Evolutionary conservation across 495 filamentous ascomycete species (phyloP).

Genomic region (Hypoxylon cercidicola): DNA sequence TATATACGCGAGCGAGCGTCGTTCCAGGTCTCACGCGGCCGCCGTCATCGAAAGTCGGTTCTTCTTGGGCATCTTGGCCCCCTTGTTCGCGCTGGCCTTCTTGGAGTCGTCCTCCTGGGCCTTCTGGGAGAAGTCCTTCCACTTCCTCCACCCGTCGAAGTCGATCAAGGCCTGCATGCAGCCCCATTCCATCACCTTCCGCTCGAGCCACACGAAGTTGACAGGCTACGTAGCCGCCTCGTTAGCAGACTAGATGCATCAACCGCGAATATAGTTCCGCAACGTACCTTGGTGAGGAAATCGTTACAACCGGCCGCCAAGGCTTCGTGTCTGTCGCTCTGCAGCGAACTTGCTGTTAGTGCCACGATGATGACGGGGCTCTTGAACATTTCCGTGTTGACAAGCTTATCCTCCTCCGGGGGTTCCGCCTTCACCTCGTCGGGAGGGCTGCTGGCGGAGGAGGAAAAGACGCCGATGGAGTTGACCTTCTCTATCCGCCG

Average conservation of each 20-base stretch:
- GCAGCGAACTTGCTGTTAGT: slow-evolving; percentile 89
- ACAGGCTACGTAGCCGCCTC: slow-evolving; percentile 72
- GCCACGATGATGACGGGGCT: slow-evolving; percentile 98
- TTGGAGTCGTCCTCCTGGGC: slow-evolving; percentile 47
- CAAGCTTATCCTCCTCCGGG: slow-evolving; percentile 73
- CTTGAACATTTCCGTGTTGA: slow-evolving; percentile 81
- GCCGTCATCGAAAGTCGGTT: slow-evolving; percentile 47
- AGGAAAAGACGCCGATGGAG: slow-evolving; percentile 84
- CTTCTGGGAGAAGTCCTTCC: slow-evolving; percentile 79
- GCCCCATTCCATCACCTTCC: slow-evolving; percentile 99
- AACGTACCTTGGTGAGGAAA: slow-evolving; percentile 92
- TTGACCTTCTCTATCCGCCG: slow-evolving; percentile 88
- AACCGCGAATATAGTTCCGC: not conserved
- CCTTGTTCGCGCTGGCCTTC: slow-evolving; percentile 44
- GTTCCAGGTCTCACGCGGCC: slow-evolving; percentile 26
- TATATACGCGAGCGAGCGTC: not conserved
- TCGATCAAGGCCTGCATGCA: slow-evolving; percentile 99
- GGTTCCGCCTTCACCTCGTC: slow-evolving; percentile 50
- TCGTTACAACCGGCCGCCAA: slow-evolving; percentile 97
- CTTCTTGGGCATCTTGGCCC: slow-evolving; percentile 51
- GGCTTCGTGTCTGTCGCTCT: slow-evolving; percentile 94
- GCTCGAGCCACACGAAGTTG: slow-evolving; percentile 95
- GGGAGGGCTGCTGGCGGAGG: slow-evolving; percentile 54
- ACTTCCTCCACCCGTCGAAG: slow-evolving; percentile 97
- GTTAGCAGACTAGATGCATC: slow-evolving; percentile 15